phyloP scores from a whole-genome alignment of 2,329 filamentous ascomycete genomes.

The Chaetomiaceae sp. region DNA sequence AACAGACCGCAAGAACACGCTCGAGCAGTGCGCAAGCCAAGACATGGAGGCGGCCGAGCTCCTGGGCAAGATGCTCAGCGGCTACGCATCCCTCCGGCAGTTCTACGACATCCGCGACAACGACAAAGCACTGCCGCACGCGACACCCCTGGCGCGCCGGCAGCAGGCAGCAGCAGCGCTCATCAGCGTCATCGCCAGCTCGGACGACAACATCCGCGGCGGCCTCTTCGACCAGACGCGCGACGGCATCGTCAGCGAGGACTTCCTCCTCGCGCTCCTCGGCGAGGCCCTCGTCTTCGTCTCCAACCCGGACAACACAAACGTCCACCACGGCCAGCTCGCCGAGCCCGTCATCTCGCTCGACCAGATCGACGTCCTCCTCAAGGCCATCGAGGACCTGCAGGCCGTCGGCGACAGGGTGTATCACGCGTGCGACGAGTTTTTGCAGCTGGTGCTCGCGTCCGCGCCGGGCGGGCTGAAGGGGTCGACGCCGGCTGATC shows the following conservation, averaged over 20 bases:
- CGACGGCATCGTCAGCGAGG: slow-evolving; percentile 80
- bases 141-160: slow-evolving; percentile 57
- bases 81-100: slow-evolving; percentile 83
- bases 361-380: slow-evolving; percentile 67
- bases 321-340: slow-evolving; percentile 33
- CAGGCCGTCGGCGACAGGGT: slow-evolving; percentile 68
- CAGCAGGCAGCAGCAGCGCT: slow-evolving; percentile 71
- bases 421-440: slow-evolving; percentile 70
- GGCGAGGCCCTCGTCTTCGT: slow-evolving; percentile 80
- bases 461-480: slow-evolving; percentile 57
- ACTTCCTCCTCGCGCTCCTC: slow-evolving; percentile 76
- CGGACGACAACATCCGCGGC: slow-evolving; percentile 85
- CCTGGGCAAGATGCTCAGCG: slow-evolving; percentile 79
- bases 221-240: slow-evolving; percentile 78
- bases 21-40: slow-evolving; percentile 65
- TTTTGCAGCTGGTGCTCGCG: slow-evolving; percentile 69
- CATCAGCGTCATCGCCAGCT: slow-evolving; percentile 76
- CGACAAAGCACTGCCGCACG: slow-evolving; percentile 30
- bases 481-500: slow-evolving; percentile 58
- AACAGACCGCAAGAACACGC: slow-evolving; percentile 62
- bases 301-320: slow-evolving; percentile 34
- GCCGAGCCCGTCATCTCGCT: slow-evolving; percentile 55
- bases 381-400: slow-evolving; percentile 75
- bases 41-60: slow-evolving; percentile 80
- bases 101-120: slow-evolving; percentile 85